These are phyloP conservation scores for Mycena albidolilacea DNA, from an alignment of 768 basidiomycete genomes.

Conservation along the genomic window DNA sequence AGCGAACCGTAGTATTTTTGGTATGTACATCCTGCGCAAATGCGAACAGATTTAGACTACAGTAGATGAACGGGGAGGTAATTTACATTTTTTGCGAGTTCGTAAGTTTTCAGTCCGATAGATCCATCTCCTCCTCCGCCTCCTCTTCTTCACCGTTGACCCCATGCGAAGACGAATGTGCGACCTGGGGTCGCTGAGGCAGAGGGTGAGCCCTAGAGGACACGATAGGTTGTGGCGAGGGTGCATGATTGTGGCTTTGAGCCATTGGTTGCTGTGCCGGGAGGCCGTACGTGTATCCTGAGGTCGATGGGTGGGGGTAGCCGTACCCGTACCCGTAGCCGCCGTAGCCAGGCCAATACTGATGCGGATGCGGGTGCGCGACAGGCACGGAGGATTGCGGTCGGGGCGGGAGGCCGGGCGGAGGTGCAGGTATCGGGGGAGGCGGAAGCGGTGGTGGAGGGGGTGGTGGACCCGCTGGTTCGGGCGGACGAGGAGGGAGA, in stretches of 20 bases:
- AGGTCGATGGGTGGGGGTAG: not conserved
- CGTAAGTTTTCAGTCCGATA: constrained; percentile 45
- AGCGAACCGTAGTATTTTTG: too few relatives aligned
- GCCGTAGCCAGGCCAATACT: constrained; percentile 9
- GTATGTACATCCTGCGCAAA: too few relatives aligned
- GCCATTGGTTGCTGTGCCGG: constrained; percentile 2
- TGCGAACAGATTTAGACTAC: too few relatives aligned
- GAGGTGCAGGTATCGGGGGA: constrained; percentile 25
- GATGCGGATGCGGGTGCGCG: not conserved
- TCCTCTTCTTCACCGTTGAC: constrained; percentile 15
- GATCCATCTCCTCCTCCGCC: constrained; percentile 50
- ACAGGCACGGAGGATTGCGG: constrained; percentile 31
- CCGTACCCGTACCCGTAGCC: not conserved
- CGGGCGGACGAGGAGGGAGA: constrained; percentile 31
- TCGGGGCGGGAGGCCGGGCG: constrained; percentile 31
- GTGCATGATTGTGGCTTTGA: not conserved
- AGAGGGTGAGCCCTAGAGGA: not conserved
- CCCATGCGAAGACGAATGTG: not conserved
- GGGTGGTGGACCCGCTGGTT: constrained; percentile 33
- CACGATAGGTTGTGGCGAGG: not conserved
- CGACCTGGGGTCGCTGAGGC: not conserved
- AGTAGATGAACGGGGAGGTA: too few relatives aligned
- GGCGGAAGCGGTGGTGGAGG: not conserved
- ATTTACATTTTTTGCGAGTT: too few relatives aligned
- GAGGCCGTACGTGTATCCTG: not conserved